A percentile compares a stretch with the other conserved stretches of the same genome.
These are phyloP conservation scores for Pyrenophora tritici-repentis DNA, from an alignment of 2,329 filamentous ascomycete genomes.

Conservation along the genomic window DNA sequence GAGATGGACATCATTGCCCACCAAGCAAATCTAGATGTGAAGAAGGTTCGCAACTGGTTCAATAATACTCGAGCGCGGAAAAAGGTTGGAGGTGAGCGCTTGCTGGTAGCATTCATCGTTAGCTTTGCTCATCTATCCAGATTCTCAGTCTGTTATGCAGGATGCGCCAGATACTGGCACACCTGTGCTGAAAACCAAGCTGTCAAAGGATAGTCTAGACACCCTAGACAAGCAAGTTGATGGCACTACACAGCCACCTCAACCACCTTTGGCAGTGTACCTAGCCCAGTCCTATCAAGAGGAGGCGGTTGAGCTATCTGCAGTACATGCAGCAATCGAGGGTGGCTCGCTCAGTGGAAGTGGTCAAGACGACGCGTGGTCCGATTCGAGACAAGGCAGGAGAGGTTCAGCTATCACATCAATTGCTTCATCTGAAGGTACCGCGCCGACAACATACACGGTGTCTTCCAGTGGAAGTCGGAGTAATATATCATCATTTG, in stretches of 20 bases:
- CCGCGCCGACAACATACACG: slow-evolving; percentile 40
- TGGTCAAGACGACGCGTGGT: slow-evolving; percentile 30
- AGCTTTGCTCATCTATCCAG: slow-evolving; percentile 14
- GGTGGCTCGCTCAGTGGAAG: slow-evolving; percentile 27
- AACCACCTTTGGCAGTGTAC: slow-evolving; percentile 41
- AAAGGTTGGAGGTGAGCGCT: slow-evolving; percentile 31
- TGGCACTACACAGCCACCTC: slow-evolving; percentile 27
- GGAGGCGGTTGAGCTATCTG: slow-evolving; percentile 34
- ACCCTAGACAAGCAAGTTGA: slow-evolving; percentile 31
- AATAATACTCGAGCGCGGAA: slow-evolving; percentile 44
- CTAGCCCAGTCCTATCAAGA: slow-evolving; percentile 44
- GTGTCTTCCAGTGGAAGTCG: slow-evolving; percentile 38
- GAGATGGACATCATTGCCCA: slow-evolving; percentile 46
- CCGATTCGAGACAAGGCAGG: slow-evolving; percentile 25
- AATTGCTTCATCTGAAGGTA: slow-evolving; percentile 39
- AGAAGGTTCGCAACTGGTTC: slow-evolving; percentile 45
- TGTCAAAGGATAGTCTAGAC: slow-evolving; percentile 41
- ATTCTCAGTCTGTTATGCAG: slow-evolving; percentile 2
- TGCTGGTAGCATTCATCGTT: too few species aligned
- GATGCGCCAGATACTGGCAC: slow-evolving; percentile 9
- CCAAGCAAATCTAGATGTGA: slow-evolving; percentile 44
- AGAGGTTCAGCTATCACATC: slow-evolving; percentile 40
- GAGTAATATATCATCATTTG: slow-evolving; percentile 44
- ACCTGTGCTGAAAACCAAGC: slow-evolving; percentile 24
- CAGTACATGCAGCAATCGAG: slow-evolving; percentile 40